Conservation (phyloP, 768 basidiomycete genomes). For the Suillus placidus region DNA sequence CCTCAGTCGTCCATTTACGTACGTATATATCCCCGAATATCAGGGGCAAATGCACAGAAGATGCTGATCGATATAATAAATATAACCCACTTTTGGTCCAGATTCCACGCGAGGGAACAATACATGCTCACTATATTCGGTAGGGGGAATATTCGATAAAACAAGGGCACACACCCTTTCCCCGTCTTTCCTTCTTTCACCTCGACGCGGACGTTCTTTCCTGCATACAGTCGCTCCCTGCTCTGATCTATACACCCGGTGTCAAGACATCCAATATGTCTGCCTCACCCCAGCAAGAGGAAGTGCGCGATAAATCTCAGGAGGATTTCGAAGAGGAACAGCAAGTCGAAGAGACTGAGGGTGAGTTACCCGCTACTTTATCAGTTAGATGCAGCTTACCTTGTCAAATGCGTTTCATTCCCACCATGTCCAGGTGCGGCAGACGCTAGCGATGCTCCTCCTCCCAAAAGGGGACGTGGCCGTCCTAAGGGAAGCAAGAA, state of each 20-base stretch:
- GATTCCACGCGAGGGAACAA: conserved; percentile 70
- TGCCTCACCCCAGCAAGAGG: conserved; percentile 59
- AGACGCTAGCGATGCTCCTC: conserved; percentile 40
- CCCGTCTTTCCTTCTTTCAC: conserved; percentile 57
- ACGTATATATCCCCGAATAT: conserved; percentile 57
- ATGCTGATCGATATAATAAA: conserved; percentile 59
- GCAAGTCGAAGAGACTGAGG: conserved; percentile 34
- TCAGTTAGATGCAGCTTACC: conserved; percentile 16
- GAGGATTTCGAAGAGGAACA: conserved; percentile 60
- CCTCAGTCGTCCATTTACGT: conserved; percentile 53
- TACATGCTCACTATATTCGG: conserved; percentile 68
- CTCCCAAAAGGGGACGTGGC: conserved; percentile 79
- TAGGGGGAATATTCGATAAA: conserved; percentile 75
- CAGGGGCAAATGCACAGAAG: conserved; percentile 56
- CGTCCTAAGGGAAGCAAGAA: conserved; percentile 90
- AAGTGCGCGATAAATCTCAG: conserved; percentile 54
- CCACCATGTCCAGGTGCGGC: conserved; percentile 40
- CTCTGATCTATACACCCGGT: conserved; percentile 21
- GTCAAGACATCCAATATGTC: conserved; percentile 51
- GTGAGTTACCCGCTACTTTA: conserved; percentile 24
- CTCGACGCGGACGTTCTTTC: conserved; percentile 39
- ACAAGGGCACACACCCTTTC: conserved; percentile 64
- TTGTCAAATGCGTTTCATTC: conserved; percentile 22
- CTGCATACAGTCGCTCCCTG: conserved; percentile 22
- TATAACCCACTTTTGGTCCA: conserved; percentile 55